Conservation (phyloP, 2,329 filamentous ascomycete genomes). For the Colletotrichum melonis region DNA sequence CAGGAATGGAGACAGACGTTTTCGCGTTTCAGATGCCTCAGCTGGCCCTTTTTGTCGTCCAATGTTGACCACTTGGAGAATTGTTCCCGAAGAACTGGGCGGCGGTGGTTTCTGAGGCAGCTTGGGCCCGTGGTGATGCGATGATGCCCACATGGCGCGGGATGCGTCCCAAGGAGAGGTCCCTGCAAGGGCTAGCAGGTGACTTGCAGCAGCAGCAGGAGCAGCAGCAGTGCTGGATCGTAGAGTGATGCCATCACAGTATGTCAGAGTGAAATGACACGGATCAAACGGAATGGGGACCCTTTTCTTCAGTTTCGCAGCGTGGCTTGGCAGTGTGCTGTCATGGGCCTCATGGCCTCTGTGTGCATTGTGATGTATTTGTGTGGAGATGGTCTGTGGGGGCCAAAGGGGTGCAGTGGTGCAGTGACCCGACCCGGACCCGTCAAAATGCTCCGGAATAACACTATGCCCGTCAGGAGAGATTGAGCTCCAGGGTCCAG, state of each 20-base stretch:
- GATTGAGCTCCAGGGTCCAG: conserved; percentile 31
- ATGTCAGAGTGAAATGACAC: neutral
- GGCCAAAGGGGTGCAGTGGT: neutral
- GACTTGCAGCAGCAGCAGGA: conserved; percentile 3
- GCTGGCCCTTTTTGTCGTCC: conserved; percentile 6
- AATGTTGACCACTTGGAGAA: neutral
- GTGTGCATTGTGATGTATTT: neutral
- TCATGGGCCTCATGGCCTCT: neutral
- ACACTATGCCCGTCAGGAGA: conserved; percentile 24
- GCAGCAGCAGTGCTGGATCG: neutral
- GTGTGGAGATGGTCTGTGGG: conserved; percentile 22
- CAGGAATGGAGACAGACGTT: conserved; percentile 8
- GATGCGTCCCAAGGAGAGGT: conserved; percentile 2
- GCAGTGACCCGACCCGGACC: neutral
- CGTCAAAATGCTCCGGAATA: conserved; percentile 17
- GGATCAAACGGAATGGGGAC: neutral
- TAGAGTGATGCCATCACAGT: conserved; percentile 17
- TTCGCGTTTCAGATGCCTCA: conserved; percentile 24
- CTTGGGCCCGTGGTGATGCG: conserved; percentile 19
- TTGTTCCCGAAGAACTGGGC: conserved; percentile 9
- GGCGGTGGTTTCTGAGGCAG: conserved; percentile 6
- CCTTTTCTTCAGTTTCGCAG: neutral
- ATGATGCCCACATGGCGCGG: conserved; percentile 25
- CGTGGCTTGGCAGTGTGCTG: neutral
- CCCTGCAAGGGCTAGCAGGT: conserved; percentile 23